These are phyloP conservation scores for Lithohypha guttulata DNA, from an alignment of 2,329 filamentous ascomycete species.

Conservation along the genomic window DNA sequence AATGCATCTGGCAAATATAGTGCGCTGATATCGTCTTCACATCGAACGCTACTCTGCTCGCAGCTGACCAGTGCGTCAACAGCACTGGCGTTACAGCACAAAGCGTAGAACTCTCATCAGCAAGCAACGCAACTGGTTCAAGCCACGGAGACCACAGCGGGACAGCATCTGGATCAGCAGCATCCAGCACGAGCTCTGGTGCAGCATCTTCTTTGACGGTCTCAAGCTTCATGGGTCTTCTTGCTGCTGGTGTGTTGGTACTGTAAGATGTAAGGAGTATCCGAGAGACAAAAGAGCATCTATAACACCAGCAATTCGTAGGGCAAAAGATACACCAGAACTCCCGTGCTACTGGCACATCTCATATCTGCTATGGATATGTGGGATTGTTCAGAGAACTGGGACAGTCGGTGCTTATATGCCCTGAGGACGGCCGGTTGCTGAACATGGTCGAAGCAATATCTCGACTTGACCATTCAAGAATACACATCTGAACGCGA, in stretches of 20 bases:
- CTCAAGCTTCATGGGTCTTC: neutral
- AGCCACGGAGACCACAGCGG: neutral
- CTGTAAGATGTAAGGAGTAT: too few relatives aligned
- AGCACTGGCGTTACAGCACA: slow-evolving; percentile 26
- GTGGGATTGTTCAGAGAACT: too few relatives aligned
- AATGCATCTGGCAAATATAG: slow-evolving; percentile 18
- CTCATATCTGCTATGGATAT: too few relatives aligned
- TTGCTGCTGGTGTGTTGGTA: neutral
- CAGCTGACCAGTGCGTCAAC: slow-evolving; percentile 30
- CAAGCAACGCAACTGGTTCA: neutral
- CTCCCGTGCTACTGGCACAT: too few relatives aligned
- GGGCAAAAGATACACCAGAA: too few relatives aligned
- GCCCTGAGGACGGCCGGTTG: too few relatives aligned
- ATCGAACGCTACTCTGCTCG: slow-evolving; percentile 27
- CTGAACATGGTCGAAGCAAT: too few relatives aligned
- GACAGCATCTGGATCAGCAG: neutral
- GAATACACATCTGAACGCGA: too few relatives aligned
- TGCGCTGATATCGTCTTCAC: slow-evolving; percentile 37
- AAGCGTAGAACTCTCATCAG: neutral
- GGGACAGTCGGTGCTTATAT: too few relatives aligned
- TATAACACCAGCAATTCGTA: too few relatives aligned
- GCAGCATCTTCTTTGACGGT: neutral
- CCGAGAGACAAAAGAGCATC: too few relatives aligned
- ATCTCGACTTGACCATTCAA: too few relatives aligned
- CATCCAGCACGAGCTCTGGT: neutral